Evolutionary conservation across 1,284 basidiomycete genomes (phyloP).

Genomic region (Cystobasidium pallidum): DNA sequence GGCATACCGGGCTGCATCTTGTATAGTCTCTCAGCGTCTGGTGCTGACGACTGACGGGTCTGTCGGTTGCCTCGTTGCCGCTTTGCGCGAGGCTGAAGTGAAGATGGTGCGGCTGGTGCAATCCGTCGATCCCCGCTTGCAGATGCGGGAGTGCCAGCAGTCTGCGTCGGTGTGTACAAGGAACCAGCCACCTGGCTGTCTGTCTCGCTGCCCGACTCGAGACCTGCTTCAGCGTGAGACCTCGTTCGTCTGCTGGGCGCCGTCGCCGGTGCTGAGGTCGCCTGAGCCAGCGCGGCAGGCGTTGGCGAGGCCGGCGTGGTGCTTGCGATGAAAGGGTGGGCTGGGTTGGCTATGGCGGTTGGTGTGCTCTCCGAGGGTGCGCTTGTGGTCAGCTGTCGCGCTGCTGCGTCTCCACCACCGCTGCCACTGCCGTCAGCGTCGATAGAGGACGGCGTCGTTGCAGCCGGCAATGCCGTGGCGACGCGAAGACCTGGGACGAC

Average conservation of each 20-base stretch:
- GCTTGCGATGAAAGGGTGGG: conserved; percentile 9
- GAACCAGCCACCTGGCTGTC: background rate
- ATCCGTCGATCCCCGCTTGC: background rate
- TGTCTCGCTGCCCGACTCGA: background rate
- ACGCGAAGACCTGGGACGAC: background rate
- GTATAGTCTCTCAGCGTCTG: background rate
- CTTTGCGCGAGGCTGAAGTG: conserved; percentile 12
- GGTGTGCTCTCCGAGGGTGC: background rate
- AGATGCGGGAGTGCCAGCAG: background rate
- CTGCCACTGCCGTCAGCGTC: background rate
- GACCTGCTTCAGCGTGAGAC: conserved; percentile 5
- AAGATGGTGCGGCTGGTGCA: background rate
- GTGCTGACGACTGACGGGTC: background rate
- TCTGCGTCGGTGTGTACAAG: background rate
- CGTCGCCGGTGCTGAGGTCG: background rate
- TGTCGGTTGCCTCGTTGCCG: background rate
- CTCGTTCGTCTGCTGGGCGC: background rate
- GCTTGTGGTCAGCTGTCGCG: background rate
- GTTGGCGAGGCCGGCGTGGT: conserved; percentile 8
- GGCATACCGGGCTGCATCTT: background rate
- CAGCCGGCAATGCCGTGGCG: background rate
- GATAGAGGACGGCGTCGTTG: background rate
- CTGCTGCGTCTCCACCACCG: background rate
- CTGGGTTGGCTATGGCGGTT: background rate
- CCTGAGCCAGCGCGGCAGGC: background rate